phyloP scores from a whole-genome alignment of 345 rosid species.

The Bruguiera gymnorhiza region DNA sequence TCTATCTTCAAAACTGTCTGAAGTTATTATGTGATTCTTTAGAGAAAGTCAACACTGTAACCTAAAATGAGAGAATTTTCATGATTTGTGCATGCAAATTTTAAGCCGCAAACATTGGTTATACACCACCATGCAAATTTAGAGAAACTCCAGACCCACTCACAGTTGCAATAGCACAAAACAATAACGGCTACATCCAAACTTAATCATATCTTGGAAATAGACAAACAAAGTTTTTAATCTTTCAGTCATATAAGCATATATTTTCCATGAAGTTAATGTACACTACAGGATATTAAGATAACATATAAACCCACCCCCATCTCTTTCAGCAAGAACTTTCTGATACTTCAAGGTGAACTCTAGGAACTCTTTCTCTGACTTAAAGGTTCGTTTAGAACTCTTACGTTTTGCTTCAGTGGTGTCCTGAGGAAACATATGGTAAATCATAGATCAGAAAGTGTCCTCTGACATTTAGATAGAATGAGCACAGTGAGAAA shows the following conservation, averaged over 20 bases:
- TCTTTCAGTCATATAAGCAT: background rate
- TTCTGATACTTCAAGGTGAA: conserved; percentile 88
- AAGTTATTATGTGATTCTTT: background rate
- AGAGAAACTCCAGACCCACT: too few relatives aligned
- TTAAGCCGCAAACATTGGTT: background rate
- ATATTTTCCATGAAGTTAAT: conserved; percentile 1
- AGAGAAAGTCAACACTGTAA: background rate
- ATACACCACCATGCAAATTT: background rate
- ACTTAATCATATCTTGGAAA: background rate
- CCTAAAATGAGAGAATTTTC: background rate
- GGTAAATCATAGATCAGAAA: conserved; percentile 7
- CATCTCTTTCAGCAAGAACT: conserved; percentile 80
- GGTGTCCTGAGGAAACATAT: conserved; percentile 46
- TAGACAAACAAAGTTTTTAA: background rate
- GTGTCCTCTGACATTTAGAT: background rate
- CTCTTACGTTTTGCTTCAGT: conserved; percentile 68
- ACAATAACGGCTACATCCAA: too few relatives aligned
- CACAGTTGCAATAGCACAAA: too few relatives aligned
- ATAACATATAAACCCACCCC: conserved; percentile 44
- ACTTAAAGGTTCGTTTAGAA: conserved; percentile 54
- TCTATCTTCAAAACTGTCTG: background rate
- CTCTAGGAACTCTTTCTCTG: conserved; percentile 82
- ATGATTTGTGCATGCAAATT: background rate
- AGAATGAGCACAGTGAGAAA: background rate
- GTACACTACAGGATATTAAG: background rate